Conservation (phyloP, 1,139 yeast genomes). For the Blastobotrys petasosporus region DNA sequence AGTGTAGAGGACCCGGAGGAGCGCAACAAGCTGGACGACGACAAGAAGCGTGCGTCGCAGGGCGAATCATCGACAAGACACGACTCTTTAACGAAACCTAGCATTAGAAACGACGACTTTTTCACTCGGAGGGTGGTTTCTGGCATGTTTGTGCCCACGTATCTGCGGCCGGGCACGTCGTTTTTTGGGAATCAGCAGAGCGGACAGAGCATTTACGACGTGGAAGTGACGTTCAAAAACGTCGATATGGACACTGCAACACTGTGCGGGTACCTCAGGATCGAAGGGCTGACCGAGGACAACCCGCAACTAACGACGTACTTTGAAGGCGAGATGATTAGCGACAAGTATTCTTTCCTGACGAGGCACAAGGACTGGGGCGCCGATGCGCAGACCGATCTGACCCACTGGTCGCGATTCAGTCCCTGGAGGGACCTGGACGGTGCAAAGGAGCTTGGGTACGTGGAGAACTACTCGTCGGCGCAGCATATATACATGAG, state of each 20-base stretch:
- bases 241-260: slow-evolving; percentile 59
- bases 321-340: slow-evolving; percentile 81
- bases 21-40: too few relatives aligned
- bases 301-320: slow-evolving; percentile 79
- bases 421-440: slow-evolving; percentile 47
- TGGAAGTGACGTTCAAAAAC: slow-evolving; percentile 62
- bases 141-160: slow-evolving; percentile 18
- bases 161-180: slow-evolving; percentile 54
- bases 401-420: slow-evolving; percentile 82
- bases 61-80: too few relatives aligned
- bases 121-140: too few relatives aligned
- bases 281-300: slow-evolving; percentile 69
- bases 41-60: too few relatives aligned
- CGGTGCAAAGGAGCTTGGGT: slow-evolving; percentile 27
- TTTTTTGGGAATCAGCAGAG: slow-evolving; percentile 71
- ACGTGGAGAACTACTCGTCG: slow-evolving; percentile 29
- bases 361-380: slow-evolving; percentile 53
- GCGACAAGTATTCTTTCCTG: slow-evolving; percentile 47
- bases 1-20: too few relatives aligned
- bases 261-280: slow-evolving; percentile 72
- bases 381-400: slow-evolving; percentile 59
- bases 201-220: slow-evolving; percentile 61
- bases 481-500: slow-evolving; percentile 72
- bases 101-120: too few relatives aligned
- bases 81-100: too few relatives aligned